Evolutionary conservation across 2,329 filamentous ascomycete species (phyloP).

Genomic region (Fusarium decemcellulare): DNA sequence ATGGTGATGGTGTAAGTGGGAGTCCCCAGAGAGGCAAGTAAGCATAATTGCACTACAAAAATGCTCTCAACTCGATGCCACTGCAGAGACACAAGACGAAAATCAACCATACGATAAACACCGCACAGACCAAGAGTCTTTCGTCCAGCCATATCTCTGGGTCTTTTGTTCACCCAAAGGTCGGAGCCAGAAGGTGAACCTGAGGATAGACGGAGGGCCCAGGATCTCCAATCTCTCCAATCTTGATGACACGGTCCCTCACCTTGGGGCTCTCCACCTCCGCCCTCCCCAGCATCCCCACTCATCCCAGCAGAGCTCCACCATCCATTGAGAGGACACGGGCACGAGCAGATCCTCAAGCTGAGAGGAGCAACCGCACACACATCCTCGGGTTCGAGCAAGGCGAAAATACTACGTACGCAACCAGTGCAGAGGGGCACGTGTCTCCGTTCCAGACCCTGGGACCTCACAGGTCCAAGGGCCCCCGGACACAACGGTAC

Average conservation of each 20-base stretch:
- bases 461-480: conserved; percentile 22
- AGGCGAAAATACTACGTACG: conserved; percentile 19
- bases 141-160: not conserved
- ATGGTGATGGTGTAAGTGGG: conserved; percentile 28
- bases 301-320: conserved; percentile 14
- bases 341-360: conserved; percentile 14
- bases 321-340: conserved; percentile 6
- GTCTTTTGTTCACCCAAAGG: conserved; percentile 3
- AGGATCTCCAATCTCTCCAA: conserved; percentile 38
- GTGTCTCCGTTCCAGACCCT: conserved; percentile 38
- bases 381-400: conserved; percentile 14
- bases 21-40: not conserved
- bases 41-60: conserved; percentile 13
- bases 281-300: conserved; percentile 16
- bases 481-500: conserved; percentile 5
- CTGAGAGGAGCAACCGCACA: conserved; percentile 15
- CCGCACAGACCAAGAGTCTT: conserved; percentile 33
- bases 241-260: conserved; percentile 29
- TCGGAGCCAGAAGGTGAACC: conserved; percentile 17
- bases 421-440: conserved; percentile 44
- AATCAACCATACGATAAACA: conserved; percentile 15
- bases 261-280: conserved; percentile 31
- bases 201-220: conserved; percentile 19
- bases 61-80: conserved; percentile 1
- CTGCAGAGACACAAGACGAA: not conserved